Conservation (phyloP, 352 stramenopile genomes). For the Phytophthora chlamydospora region DNA sequence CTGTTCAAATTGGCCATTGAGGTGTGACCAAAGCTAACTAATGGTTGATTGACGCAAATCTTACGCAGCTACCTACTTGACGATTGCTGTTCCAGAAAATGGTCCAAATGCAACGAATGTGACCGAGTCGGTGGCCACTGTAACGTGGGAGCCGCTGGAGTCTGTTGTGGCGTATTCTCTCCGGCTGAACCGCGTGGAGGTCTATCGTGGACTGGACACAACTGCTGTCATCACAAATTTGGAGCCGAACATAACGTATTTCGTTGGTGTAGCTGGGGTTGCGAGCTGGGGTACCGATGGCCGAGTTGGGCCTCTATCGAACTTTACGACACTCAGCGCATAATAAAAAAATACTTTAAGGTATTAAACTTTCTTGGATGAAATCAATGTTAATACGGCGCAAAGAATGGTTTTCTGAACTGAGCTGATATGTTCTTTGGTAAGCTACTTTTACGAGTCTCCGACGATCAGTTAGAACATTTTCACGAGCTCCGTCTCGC, state of each 20-base stretch:
- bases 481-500: constrained; percentile 4
- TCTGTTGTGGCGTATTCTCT: constrained; percentile 75
- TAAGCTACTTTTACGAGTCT: too few relatives aligned
- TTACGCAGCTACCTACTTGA: constrained; percentile 64
- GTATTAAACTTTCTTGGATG: background rate
- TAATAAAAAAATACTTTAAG: constrained; percentile 2
- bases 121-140: constrained; percentile 39
- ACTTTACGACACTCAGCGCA: constrained; percentile 65
- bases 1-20: background rate
- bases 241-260: constrained; percentile 76
- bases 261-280: constrained; percentile 69
- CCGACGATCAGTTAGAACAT: background rate
- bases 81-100: constrained; percentile 43
- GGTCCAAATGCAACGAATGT: constrained; percentile 48
- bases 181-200: constrained; percentile 74
- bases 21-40: background rate
- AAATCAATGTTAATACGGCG: too few relatives aligned
- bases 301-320: constrained; percentile 51
- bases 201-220: constrained; percentile 63
- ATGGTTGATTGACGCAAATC: background rate
- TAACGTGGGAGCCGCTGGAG: constrained; percentile 58
- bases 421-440: too few relatives aligned
- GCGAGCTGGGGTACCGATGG: constrained; percentile 69
- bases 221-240: constrained; percentile 47
- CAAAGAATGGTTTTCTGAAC: too few relatives aligned